Percentiles rank a stretch among this genome's conserved stretches.
These are phyloP conservation scores for Phlyctochytrium arcticum DNA, from an alignment of 192 early-diverging fungal species.

Conservation along the genomic window DNA sequence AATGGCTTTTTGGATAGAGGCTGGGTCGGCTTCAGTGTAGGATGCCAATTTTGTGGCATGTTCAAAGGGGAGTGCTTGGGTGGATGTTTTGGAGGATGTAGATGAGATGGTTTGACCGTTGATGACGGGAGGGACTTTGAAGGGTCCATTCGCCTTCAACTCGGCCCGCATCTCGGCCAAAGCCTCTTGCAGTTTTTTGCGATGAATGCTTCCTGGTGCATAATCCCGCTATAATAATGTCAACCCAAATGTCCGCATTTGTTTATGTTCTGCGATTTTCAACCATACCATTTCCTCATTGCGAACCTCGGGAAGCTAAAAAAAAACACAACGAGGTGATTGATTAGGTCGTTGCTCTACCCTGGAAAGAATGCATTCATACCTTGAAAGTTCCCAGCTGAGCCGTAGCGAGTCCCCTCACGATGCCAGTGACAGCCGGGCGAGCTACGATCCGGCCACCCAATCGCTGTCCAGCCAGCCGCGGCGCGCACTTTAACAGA, in stretches of 20 bases:
- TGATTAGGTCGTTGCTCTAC: neutral
- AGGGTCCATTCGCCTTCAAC: constrained; percentile 45
- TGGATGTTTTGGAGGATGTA: constrained; percentile 37
- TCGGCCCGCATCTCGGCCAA: constrained; percentile 65
- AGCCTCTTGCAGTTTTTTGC: constrained; percentile 69
- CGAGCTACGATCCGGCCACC: neutral
- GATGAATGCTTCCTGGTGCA: constrained; percentile 69
- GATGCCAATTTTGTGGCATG: constrained; percentile 74
- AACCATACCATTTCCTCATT: constrained; percentile 22
- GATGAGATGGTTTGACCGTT: constrained; percentile 69
- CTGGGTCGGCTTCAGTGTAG: constrained; percentile 77
- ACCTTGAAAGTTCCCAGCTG: constrained; percentile 22
- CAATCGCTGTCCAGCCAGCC: neutral
- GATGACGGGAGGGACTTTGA: constrained; percentile 78
- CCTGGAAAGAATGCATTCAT: neutral
- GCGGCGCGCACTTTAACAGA: neutral
- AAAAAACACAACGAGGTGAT: neutral
- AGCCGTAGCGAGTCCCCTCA: neutral
- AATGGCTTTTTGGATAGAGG: constrained; percentile 60
- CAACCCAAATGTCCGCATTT: neutral
- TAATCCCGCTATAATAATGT: constrained; percentile 53
- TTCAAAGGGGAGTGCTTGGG: constrained; percentile 81
- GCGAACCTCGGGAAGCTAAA: constrained; percentile 13
- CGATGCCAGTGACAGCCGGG: neutral
- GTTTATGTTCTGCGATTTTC: neutral